These are phyloP conservation scores for Penium margaritaceum DNA, from an alignment of 139 green algal genomes.

Conservation along the genomic window DNA sequence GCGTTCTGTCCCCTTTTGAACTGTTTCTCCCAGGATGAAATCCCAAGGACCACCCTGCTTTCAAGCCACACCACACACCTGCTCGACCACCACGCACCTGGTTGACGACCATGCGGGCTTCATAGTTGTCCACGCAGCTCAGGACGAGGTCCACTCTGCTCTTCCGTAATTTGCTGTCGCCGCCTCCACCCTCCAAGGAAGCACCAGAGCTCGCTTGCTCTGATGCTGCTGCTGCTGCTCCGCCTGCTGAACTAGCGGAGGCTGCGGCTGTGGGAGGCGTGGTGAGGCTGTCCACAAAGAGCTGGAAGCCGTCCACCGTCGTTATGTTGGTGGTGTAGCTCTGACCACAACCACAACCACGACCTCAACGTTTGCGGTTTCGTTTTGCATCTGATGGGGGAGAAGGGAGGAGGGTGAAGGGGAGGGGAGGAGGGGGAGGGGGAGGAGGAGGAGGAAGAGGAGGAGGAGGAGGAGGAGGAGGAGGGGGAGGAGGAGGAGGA, in stretches of 20 bases:
- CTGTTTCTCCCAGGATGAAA: too few relatives aligned
- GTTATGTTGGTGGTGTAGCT: conserved; percentile 92
- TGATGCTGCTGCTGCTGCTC: too few relatives aligned
- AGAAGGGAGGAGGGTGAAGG: neutral
- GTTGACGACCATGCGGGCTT: conserved; percentile 95
- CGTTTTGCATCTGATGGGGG: conserved; percentile 63
- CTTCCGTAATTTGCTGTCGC: too few relatives aligned
- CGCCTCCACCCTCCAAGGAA: too few relatives aligned
- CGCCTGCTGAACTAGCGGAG: too few relatives aligned
- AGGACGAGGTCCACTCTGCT: conserved; percentile 83
- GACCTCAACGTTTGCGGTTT: conserved; percentile 91
- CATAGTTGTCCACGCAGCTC: conserved; percentile 96
- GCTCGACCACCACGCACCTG: too few relatives aligned
- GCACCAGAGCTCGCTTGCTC: too few relatives aligned
- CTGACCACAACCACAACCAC: conserved; percentile 78
- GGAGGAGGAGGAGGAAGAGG: neutral
- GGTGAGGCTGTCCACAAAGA: conserved; percentile 67
- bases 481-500: neutral
- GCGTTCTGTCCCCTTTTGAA: too few relatives aligned
- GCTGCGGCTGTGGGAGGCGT: too few relatives aligned
- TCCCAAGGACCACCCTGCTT: too few relatives aligned
- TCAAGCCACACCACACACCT: too few relatives aligned
- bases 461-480: conserved; percentile 2
- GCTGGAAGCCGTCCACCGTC: conserved; percentile 76
- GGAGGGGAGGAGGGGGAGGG: neutral